These are phyloP conservation scores for Ophiostoma ulmi DNA, from an alignment of 2,329 filamentous ascomycete species.

Conservation along the genomic window DNA sequence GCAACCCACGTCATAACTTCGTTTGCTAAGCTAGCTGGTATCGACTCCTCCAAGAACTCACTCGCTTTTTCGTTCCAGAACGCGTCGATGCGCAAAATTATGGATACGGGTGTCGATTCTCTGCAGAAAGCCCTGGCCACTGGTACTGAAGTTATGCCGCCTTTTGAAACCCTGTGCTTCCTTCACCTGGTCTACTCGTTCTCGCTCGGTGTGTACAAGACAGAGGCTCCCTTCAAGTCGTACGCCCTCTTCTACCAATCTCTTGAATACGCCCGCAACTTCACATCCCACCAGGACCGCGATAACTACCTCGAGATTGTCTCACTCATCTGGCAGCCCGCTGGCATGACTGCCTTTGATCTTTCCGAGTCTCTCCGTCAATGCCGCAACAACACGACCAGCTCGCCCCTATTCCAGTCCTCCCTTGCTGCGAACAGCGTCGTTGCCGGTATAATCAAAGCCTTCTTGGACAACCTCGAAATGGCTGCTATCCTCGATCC, in stretches of 20 bases:
- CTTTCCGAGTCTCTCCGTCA: conserved; percentile 32
- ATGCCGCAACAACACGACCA: conserved; percentile 24
- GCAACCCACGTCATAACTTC: conserved; percentile 45
- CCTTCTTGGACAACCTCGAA: conserved; percentile 52
- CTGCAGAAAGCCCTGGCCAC: conserved; percentile 39
- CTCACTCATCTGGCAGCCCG: conserved; percentile 46
- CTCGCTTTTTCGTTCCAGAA: conserved; percentile 40
- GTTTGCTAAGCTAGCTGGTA: conserved; percentile 39
- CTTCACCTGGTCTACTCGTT: conserved; percentile 50
- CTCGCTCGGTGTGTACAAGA: conserved; percentile 43
- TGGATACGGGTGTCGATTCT: conserved; percentile 39
- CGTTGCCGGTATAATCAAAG: conserved; percentile 40
- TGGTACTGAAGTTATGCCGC: conserved; percentile 36
- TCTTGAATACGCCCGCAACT: conserved; percentile 40
- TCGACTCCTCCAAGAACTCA: conserved; percentile 37
- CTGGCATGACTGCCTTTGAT: conserved; percentile 32
- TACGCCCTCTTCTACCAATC: conserved; percentile 45
- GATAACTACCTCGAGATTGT: conserved; percentile 43
- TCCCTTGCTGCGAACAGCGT: conserved; percentile 33
- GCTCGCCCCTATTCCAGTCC: conserved; percentile 27
- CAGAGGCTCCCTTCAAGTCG: conserved; percentile 35
- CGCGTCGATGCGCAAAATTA: conserved; percentile 40
- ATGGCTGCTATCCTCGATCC: conserved; percentile 38
- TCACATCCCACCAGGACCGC: conserved; percentile 36
- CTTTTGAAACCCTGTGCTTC: conserved; percentile 47